phyloP scores from a whole-genome alignment of 1,284 basidiomycete species.

The Entoloma clypeatum region DNA sequence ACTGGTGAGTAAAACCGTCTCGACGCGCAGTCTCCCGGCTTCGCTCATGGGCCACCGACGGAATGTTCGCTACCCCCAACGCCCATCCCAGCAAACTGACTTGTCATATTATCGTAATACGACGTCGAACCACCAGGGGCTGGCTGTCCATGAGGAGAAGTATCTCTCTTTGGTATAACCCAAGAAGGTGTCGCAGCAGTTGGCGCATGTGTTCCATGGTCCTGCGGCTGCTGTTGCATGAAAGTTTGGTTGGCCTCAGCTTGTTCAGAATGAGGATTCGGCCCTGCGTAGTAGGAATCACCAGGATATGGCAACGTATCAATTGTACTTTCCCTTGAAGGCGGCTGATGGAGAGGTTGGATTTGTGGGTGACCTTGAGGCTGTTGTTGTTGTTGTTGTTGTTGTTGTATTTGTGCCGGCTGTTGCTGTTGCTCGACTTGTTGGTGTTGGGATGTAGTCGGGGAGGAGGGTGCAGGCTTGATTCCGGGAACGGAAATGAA shows the following conservation, averaged over 20 bases:
- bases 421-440: conserved; percentile 14
- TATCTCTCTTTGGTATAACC: too few species aligned
- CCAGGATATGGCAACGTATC: background rate
- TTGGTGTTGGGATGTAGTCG: conserved; percentile 15
- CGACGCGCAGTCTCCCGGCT: background rate
- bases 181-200: too few species aligned
- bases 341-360: conserved; percentile 1
- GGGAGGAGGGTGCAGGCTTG: conserved; percentile 12
- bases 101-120: conserved; percentile 3
- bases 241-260: too few species aligned
- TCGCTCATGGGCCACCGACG: background rate
- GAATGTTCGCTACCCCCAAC: too few species aligned
- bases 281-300: too few species aligned
- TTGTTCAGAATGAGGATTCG: too few species aligned
- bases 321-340: background rate
- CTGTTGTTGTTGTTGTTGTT: conserved; percentile 4
- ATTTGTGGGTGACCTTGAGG: conserved; percentile 10
- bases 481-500: conserved; percentile 72
- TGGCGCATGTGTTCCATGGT: too few species aligned
- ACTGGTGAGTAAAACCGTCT: background rate
- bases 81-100: conserved; percentile 12
- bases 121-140: background rate
- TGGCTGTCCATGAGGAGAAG: too few species aligned
- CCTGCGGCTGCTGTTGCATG: too few species aligned
- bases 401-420: conserved; percentile 12